Base-by-base conservation (phyloP, 352 stramenopile species). In the Globisporangium lucens region DNA sequence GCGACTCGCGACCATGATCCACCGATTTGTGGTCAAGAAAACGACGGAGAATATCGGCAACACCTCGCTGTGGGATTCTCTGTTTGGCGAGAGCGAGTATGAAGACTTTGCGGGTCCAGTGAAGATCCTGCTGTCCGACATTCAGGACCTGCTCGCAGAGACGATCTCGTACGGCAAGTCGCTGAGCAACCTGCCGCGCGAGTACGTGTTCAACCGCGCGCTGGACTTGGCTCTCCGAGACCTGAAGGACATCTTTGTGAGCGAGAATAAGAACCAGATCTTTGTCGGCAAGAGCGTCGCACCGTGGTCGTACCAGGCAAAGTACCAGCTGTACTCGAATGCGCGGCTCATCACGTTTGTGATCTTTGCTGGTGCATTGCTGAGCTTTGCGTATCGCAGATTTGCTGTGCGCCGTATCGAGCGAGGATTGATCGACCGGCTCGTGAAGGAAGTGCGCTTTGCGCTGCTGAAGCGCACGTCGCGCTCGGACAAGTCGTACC, bases 371-470 rank as follows among this genome's bases (percentile, higher is more conserved):
- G 66, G 56, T 0, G 76, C 75, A 24, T 20, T 77, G 5, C 30
- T 80, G 12, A 68, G 70, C 6, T 75, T 77, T 56, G 47, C 68
- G 1, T 84, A 85, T 38, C 66, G 74, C 29, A 71, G 76, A 10
- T 76, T 78, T 33, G 57, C 74, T 17, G 43, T 89, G n/a, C 76
- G 75, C 29, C 79, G 78, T 22, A 77, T 76, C 22, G 75, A 89
- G 67, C 75, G 75, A 6, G 68, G 77, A 56, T 63, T 92, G 5
- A 69, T 87, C 7, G 82, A 90, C 64, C 79, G 83, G 0, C 79
- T 90, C 27, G 77, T 89, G 29, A 90, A 89, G 61, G 83, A 92
- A 68, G 83, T 88, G 53, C 83, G 83, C 24, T 90, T 82, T 35
- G 82, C 80, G 55, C 66, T 92, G 41, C 61, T 92, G 13, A 71